These are phyloP conservation scores for Mortierella sp. DNA, from an alignment of 371 early-diverging fungal genomes.

Conservation along the genomic window DNA sequence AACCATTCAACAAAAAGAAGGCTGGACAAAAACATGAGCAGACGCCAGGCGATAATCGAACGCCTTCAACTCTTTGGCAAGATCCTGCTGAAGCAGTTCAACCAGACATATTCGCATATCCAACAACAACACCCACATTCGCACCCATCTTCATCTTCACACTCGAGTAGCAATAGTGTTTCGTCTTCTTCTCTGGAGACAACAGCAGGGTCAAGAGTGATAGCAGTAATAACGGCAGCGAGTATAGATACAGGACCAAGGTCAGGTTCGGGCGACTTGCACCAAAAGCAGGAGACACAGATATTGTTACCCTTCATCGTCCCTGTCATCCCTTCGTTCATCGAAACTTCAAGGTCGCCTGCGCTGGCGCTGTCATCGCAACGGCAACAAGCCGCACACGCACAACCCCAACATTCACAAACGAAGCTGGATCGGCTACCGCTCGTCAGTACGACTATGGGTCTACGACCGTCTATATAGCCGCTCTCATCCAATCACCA, in stretches of 20 bases:
- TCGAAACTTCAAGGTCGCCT: background rate
- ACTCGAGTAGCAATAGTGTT: background rate
- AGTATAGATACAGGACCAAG: background rate
- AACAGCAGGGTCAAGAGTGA: background rate
- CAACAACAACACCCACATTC: background rate
- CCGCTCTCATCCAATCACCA: background rate
- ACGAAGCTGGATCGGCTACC: background rate
- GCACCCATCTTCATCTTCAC: background rate
- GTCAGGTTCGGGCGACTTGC: background rate
- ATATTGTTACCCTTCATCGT: background rate
- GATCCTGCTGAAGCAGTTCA: conserved; percentile 19
- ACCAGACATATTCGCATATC: background rate
- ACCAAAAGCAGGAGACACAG: background rate
- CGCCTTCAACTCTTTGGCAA: conserved; percentile 21
- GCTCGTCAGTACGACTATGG: background rate
- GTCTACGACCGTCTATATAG: background rate
- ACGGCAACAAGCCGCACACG: no score
- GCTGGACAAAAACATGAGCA: background rate
- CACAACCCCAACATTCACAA: background rate
- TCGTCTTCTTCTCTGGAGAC: background rate
- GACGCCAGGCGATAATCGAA: background rate
- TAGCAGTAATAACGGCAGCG: background rate
- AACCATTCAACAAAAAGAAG: background rate
- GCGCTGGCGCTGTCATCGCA: no score
- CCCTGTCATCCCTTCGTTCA: background rate